Evolutionary conservation across 192 early-diverging fungal genomes (phyloP), one percentile per base, ranked within the genome.

Genomic region (Entomortierella lignicola): DNA sequence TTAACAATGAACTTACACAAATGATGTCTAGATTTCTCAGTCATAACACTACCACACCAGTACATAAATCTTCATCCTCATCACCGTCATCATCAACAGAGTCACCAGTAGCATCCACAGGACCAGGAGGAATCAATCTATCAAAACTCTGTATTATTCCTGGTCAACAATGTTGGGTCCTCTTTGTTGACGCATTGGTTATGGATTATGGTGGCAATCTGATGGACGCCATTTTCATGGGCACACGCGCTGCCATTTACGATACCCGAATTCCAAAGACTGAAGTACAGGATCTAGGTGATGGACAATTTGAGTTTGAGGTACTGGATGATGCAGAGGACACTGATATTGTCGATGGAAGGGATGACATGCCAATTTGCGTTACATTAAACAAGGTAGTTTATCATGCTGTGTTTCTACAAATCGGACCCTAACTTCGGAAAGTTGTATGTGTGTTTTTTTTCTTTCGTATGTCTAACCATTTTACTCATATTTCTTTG

Each of bases 141-240:
- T 85, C 88, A 52, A 87, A 90, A 34, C 88, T 99, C 25, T 95
- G 93, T 75, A 97, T 99, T 64, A 95, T 98, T 66, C 94, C 94
- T 8, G 92, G 92, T 18, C 83, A 91, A 56, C 88, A 92, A 18
- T 97, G 95, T 81, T 99, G 96, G 96, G 83, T 97, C 43, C 80
- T 98, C 15, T 91, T 96, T 59, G 84, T 97, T 10, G 97, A 98
- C 65, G 97, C 92, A 2, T 79, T 97, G 86, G 93, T 98, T 15
- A 81, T 99, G 66, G 95, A 97, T 55, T 94, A 91, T 69, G 93
- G 88, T 32, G 98, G 98, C 21, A 94, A 94, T 65, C 63, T 97
- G 41, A 66, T 94, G 20, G 98, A 99, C 83, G 82, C 91, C 18
- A 88, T 98, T 54, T 90, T 95, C 48, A 88, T 95, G 82, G 95